Conservation (phyloP, 2,329 filamentous ascomycete genomes). For the Pyrenophora tritici-repentis region DNA sequence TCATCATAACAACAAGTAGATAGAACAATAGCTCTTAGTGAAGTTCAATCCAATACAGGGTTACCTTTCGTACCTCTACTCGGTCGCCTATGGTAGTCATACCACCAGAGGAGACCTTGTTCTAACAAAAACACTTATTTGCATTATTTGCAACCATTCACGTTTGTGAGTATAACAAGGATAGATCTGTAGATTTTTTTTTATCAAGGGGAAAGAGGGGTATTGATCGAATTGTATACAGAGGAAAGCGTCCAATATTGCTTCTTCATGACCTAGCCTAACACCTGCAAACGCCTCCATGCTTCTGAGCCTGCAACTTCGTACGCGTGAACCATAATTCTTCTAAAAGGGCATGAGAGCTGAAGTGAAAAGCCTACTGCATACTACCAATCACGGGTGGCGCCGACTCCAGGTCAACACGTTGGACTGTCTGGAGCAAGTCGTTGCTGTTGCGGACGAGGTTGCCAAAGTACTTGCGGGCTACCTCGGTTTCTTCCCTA, state of each 20-base stretch:
- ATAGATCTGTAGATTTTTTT: not conserved
- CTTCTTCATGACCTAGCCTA: slow-evolving; percentile 19
- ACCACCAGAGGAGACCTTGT: too few species aligned
- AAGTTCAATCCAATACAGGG: too few species aligned
- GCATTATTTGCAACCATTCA: not conserved
- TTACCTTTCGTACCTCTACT: too few species aligned
- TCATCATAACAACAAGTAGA: too few species aligned
- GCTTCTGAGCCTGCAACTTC: slow-evolving; percentile 13
- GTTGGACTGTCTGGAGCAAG: slow-evolving; percentile 54
- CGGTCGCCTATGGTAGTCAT: too few species aligned
- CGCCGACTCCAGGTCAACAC: slow-evolving; percentile 59
- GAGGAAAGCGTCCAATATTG: slow-evolving; percentile 20
- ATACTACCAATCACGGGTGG: slow-evolving; percentile 49
- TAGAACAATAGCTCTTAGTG: too few species aligned
- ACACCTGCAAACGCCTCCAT: slow-evolving; percentile 26
- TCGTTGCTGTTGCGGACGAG: slow-evolving; percentile 68
- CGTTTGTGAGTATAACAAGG: not conserved
- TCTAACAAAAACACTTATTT: too few species aligned
- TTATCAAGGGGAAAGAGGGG: slow-evolving; percentile 34
- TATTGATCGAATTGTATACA: slow-evolving; percentile 43
- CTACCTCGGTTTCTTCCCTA: slow-evolving; percentile 81
- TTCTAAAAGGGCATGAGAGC: slow-evolving; percentile 4
- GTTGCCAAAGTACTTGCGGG: slow-evolving; percentile 87
- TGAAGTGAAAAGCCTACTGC: slow-evolving; percentile 20
- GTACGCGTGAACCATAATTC: slow-evolving; percentile 14